These are phyloP conservation scores for Pythium chondricola DNA, from an alignment of 352 stramenopile species.

Conservation along the genomic window DNA sequence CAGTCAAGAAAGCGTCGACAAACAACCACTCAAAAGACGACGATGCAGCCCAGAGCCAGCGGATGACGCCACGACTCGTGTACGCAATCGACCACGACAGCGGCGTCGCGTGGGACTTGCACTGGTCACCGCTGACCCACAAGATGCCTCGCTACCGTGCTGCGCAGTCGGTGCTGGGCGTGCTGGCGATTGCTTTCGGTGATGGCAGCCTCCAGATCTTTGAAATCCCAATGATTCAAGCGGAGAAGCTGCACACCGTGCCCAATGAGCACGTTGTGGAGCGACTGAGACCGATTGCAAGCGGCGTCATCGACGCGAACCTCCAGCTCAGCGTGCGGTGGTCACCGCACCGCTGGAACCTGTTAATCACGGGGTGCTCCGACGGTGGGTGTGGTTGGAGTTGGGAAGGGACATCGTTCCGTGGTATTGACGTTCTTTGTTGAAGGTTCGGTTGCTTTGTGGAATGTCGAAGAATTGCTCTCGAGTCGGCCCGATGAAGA, in stretches of 20 bases:
- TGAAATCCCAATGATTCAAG: slow-evolving; percentile 40
- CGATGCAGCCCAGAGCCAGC: neutral
- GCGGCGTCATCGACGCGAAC: slow-evolving; percentile 32
- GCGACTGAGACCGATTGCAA: slow-evolving; percentile 36
- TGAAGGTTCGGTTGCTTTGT: slow-evolving; percentile 67
- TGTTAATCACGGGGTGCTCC: slow-evolving; percentile 74
- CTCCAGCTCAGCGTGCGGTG: slow-evolving; percentile 70
- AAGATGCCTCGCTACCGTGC: slow-evolving; percentile 30
- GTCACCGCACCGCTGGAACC: slow-evolving; percentile 61
- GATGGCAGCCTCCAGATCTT: slow-evolving; percentile 72
- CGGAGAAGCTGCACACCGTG: slow-evolving; percentile 26
- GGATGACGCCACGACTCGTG: slow-evolving; percentile 42
- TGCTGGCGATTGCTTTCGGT: slow-evolving; percentile 69
- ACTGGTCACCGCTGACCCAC: slow-evolving; percentile 57
- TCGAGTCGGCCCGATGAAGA: slow-evolving; percentile 2
- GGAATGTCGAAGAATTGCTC: slow-evolving; percentile 53
- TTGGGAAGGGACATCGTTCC: neutral
- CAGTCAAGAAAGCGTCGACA: slow-evolving; percentile 17
- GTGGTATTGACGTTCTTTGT: neutral
- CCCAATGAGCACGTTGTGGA: slow-evolving; percentile 29
- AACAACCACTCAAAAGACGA: neutral
- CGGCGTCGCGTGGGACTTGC: slow-evolving; percentile 75
- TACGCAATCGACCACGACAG: slow-evolving; percentile 71
- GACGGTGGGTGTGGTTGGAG: slow-evolving; percentile 48
- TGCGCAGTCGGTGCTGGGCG: slow-evolving; percentile 31